Evolutionary conservation across 139 green algal genomes (phyloP).

Genomic region (Volvox reticuliferus): DNA sequence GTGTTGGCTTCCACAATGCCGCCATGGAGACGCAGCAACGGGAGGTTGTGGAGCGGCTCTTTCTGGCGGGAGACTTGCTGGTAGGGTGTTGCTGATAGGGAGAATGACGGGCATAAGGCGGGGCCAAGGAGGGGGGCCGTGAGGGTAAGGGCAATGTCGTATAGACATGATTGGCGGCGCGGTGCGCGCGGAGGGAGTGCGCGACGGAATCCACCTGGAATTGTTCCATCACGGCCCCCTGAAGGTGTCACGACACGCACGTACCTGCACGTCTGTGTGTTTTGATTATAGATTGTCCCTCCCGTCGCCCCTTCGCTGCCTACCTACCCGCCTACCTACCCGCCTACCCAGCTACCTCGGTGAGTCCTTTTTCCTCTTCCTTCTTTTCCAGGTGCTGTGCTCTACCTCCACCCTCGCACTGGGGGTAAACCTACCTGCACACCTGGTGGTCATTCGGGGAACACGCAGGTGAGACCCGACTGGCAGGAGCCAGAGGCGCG

Average conservation of each 20-base stretch:
- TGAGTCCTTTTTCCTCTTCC: too few species aligned
- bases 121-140: neutral
- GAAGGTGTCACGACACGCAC: too few species aligned
- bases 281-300: too few species aligned
- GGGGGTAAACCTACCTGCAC: conserved; percentile 95
- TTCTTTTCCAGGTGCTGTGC: conserved; percentile 80
- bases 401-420: conserved; percentile 91
- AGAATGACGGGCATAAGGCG: neutral
- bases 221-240: too few species aligned
- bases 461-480: conserved; percentile 61
- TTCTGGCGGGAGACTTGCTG: conserved; percentile 72
- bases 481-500: neutral
- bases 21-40: conserved; percentile 81
- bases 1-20: conserved; percentile 91
- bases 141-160: too few species aligned
- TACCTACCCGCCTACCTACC: too few species aligned
- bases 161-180: too few species aligned
- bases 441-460: conserved; percentile 94
- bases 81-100: conserved; percentile 44
- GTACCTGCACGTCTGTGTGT: too few species aligned
- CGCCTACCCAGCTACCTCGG: too few species aligned
- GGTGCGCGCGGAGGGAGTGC: too few species aligned
- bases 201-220: too few species aligned
- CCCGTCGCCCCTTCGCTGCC: too few species aligned
- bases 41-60: conserved; percentile 83